Evolutionary conservation across 345 rosid genomes (phyloP).

Genomic region (Moringa oleifera): DNA sequence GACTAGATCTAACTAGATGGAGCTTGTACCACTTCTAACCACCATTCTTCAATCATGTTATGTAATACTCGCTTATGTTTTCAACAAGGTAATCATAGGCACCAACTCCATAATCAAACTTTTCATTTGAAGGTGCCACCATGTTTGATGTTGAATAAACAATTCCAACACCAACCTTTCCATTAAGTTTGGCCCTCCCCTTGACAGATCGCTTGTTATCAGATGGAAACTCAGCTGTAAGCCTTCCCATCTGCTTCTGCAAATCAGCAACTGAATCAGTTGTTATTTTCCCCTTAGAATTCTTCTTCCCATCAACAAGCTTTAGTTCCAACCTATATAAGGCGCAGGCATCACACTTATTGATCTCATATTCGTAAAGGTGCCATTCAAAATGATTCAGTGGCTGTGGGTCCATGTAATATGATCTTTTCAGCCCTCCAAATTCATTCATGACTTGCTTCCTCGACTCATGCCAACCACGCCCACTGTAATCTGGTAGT

Average conservation of each 20-base stretch:
- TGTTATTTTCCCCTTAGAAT: constrained; percentile 56
- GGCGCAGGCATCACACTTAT: constrained; percentile 87
- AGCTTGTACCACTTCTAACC: constrained; percentile 1
- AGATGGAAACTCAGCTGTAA: constrained; percentile 76
- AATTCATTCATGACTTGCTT: constrained; percentile 93
- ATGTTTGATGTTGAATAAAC: constrained; percentile 36
- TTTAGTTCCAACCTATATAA: constrained; percentile 91
- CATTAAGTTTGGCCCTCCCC: constrained; percentile 55
- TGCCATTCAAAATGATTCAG: constrained; percentile 90
- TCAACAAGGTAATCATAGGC: constrained; percentile 64
- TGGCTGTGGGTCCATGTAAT: constrained; percentile 99
- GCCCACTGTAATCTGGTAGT: constrained; percentile 90
- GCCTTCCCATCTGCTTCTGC: constrained; percentile 96
- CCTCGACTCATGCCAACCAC: constrained; percentile 99
- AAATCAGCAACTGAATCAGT: constrained; percentile 82
- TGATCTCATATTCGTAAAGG: constrained; percentile 96
- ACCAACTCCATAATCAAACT: constrained; percentile 47
- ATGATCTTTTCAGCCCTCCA: constrained; percentile 91
- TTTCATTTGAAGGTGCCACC: constrained; percentile 41
- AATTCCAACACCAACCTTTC: constrained; percentile 37
- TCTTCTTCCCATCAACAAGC: constrained; percentile 91
- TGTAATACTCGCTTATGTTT: constrained; percentile 54
- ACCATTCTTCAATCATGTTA: constrained; percentile 23
- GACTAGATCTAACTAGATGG: constrained; percentile 13
- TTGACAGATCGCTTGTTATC: constrained; percentile 70